Conservation (phyloP, 257 asterid species). For the Nicotiana otophora region DNA sequence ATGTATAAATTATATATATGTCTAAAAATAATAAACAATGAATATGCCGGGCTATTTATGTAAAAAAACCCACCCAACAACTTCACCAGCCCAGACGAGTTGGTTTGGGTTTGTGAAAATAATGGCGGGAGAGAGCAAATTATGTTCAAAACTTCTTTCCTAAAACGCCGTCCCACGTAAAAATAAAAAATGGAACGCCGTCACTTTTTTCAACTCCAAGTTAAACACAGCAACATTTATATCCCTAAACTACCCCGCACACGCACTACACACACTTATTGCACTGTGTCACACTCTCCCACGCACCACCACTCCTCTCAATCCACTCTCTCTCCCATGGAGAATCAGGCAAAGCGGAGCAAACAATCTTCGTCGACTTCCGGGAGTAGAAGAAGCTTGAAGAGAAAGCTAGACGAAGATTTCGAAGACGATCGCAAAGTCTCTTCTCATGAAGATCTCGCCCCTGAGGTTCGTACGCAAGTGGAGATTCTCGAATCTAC, state of each 20-base stretch:
- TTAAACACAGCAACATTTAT: background rate
- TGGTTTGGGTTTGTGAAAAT: background rate
- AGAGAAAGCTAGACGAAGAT: constrained; percentile 70
- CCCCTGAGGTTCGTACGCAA: constrained; percentile 28
- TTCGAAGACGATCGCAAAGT: constrained; percentile 44
- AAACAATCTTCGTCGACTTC: constrained; percentile 48
- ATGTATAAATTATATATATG: too few relatives aligned
- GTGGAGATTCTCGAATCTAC: constrained; percentile 30
- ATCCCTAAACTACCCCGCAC: constrained; percentile 46
- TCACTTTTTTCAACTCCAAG: background rate
- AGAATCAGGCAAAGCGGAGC: constrained; percentile 50
- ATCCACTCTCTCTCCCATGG: constrained; percentile 8
- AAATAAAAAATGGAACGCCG: background rate
- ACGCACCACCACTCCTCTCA: background rate
- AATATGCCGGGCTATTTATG: too few relatives aligned
- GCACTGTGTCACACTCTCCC: background rate
- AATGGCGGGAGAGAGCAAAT: constrained; percentile 6
- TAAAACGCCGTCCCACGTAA: background rate
- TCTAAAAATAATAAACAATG: too few relatives aligned
- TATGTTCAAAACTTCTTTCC: background rate
- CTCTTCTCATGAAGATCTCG: constrained; percentile 65
- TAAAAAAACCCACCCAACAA: background rate
- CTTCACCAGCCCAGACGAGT: background rate
- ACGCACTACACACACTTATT: constrained; percentile 11
- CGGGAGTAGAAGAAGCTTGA: constrained; percentile 58